Percentiles rank a stretch among this genome's conserved stretches.
These are phyloP conservation scores for Macaranga tanarius DNA, from an alignment of 441 rosid species.

Conservation along the genomic window DNA sequence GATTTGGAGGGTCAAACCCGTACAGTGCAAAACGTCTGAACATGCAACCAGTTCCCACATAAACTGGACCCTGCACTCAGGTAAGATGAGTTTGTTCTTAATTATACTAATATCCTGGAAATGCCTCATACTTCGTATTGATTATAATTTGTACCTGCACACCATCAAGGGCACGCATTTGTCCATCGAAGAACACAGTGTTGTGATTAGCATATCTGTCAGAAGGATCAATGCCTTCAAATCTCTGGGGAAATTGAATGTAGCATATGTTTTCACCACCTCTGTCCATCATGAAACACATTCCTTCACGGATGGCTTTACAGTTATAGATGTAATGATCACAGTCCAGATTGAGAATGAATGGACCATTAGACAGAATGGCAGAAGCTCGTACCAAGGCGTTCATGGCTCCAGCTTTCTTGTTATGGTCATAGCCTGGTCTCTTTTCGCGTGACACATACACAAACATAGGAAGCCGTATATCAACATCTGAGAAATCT, in stretches of 20 bases:
- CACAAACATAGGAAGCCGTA: conserved; percentile 79
- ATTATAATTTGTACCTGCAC: conserved; percentile 53
- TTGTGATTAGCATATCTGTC: conserved; percentile 89
- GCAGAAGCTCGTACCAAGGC: conserved; percentile 81
- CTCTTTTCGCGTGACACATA: conserved; percentile 82
- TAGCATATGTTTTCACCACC: conserved; percentile 85
- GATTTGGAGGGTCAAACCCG: conserved; percentile 76
- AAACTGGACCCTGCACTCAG: conserved; percentile 66
- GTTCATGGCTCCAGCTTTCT: conserved; percentile 96
- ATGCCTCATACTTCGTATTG: background rate
- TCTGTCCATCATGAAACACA: conserved; percentile 94
- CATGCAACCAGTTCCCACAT: conserved; percentile 91
- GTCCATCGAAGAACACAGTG: conserved; percentile 84
- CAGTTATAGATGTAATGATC: conserved; percentile 88
- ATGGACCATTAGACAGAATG: conserved; percentile 77
- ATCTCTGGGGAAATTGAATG: conserved; percentile 88
- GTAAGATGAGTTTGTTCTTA: background rate
- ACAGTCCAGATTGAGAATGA: conserved; percentile 86
- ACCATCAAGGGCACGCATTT: conserved; percentile 96
- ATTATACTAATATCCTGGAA: background rate
- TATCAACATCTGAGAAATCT: conserved; percentile 69
- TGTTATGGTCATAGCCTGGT: conserved; percentile 87
- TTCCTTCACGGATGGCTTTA: conserved; percentile 80
- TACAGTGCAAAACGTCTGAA: conserved; percentile 83
- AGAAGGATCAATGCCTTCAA: conserved; percentile 93